These are phyloP conservation scores for Dioszegia hungarica DNA, from an alignment of 768 basidiomycete genomes.

Conservation along the genomic window DNA sequence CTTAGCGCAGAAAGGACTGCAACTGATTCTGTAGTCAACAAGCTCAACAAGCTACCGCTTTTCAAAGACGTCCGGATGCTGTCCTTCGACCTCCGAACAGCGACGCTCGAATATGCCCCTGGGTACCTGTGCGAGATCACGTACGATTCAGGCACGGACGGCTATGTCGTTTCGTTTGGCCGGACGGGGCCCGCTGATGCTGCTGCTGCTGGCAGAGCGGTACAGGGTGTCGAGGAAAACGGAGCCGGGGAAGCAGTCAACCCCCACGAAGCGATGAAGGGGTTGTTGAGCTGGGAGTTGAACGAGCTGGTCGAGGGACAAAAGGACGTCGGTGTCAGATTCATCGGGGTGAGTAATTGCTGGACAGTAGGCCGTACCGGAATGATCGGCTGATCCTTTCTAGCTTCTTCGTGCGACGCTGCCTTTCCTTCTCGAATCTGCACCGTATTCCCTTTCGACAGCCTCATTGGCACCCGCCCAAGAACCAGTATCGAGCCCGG, in stretches of 20 bases:
- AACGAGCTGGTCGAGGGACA: constrained; percentile 56
- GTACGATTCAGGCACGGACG: constrained; percentile 34
- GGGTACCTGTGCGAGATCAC: constrained; percentile 39
- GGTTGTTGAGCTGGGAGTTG: constrained; percentile 66
- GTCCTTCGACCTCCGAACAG: constrained; percentile 85
- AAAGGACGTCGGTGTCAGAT: constrained; percentile 20
- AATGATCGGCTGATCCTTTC: no score
- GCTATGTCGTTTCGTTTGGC: constrained; percentile 42
- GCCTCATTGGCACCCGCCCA: constrained; percentile 3
- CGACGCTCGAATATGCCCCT: constrained; percentile 70
- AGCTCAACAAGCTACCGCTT: constrained; percentile 64
- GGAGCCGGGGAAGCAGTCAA: no score
- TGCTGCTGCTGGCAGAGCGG: not conserved
- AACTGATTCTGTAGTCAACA: constrained; percentile 76
- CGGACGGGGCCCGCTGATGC: not conserved
- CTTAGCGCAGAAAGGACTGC: no score
- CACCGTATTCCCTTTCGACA: constrained; percentile 36
- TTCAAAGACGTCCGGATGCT: constrained; percentile 76
- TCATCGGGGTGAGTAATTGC: constrained; percentile 25
- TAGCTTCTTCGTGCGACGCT: constrained; percentile 69
- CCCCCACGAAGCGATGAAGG: constrained; percentile 74
- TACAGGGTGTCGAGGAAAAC: not conserved
- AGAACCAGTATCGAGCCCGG: not conserved
- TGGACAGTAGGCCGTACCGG: no score
- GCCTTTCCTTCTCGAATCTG: constrained; percentile 69